phyloP scores from a whole-genome alignment of 495 filamentous ascomycete species.

The Penicillium antarcticum region DNA sequence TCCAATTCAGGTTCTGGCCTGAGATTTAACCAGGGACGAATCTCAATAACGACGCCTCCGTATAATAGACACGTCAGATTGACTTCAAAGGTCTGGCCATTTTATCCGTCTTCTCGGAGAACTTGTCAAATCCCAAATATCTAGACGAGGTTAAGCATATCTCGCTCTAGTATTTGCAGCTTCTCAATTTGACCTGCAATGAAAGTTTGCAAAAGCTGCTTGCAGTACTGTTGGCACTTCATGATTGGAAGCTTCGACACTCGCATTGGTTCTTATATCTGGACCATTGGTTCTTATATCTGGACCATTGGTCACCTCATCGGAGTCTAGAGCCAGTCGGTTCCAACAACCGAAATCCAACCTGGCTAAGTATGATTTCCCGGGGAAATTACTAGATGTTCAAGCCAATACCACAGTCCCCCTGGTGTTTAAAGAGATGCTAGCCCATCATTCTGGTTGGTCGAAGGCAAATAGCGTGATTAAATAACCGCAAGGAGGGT shows the following conservation, averaged over 20 bases:
- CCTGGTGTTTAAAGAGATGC: constrained; percentile 7
- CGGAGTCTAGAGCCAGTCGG: constrained; percentile 18
- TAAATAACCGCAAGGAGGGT: constrained; percentile 4
- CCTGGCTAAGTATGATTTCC: constrained; percentile 2
- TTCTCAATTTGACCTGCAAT: no score
- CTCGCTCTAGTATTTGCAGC: no score
- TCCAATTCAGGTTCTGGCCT: neutral
- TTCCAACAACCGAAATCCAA: constrained; percentile 15
- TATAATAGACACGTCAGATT: constrained; percentile 24
- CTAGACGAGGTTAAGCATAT: no score
- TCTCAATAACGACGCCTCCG: constrained; percentile 12
- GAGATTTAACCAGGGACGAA: constrained; percentile 16
- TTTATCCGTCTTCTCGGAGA: neutral
- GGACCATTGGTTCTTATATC: constrained; percentile 4
- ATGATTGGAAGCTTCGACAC: neutral
- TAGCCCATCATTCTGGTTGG: constrained; percentile 4
- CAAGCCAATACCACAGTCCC: constrained; percentile 11
- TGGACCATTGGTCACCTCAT: neutral
- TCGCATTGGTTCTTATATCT: neutral
- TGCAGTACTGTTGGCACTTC: neutral
- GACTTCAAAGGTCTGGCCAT: constrained; percentile 22
- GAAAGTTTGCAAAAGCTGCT: no score
- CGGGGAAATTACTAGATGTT: constrained; percentile 7
- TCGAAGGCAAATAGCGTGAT: constrained; percentile 21
- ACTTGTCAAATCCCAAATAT: neutral